A percentile compares a stretch with the other conserved stretches of the same genome.
Conservation (phyloP, 1,284 basidiomycete genomes). For the Ceratobasidium sp. region DNA sequence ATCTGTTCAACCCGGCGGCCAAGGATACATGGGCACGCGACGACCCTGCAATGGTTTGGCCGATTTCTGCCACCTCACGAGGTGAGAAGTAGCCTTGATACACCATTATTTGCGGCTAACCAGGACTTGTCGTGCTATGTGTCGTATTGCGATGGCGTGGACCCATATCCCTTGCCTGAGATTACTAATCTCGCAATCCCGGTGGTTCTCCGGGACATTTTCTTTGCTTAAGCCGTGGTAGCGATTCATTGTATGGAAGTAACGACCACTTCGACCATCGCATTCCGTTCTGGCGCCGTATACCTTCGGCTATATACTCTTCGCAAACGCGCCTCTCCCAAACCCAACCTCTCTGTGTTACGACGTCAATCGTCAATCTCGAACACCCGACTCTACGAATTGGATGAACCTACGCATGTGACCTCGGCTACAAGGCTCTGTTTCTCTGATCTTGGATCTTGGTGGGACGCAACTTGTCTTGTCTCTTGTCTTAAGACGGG, state of each 20-base stretch:
- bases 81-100: conserved; percentile 62
- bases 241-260: conserved; percentile 83
- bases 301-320: conserved; percentile 69
- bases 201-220: conserved; percentile 87
- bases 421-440: conserved; percentile 94
- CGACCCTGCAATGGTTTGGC: conserved; percentile 91
- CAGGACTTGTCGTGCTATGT: background rate
- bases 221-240: conserved; percentile 53
- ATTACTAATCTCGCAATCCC: conserved; percentile 69
- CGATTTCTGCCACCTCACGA: conserved; percentile 80
- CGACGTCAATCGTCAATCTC: conserved; percentile 60
- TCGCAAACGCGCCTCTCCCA: too few species aligned
- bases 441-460: conserved; percentile 91
- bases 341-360: conserved; percentile 61
- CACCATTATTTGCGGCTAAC: background rate
- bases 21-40: conserved; percentile 98
- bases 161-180: conserved; percentile 68
- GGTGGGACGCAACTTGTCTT: conserved; percentile 89
- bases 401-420: conserved; percentile 94
- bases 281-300: background rate
- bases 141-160: conserved; percentile 83
- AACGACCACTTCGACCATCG: background rate
- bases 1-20: conserved; percentile 71
- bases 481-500: conserved; percentile 55
- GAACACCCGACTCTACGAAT: conserved; percentile 77